phyloP scores from a whole-genome alignment of 306 rosid genomes.

The Adenanthera pavonina region DNA sequence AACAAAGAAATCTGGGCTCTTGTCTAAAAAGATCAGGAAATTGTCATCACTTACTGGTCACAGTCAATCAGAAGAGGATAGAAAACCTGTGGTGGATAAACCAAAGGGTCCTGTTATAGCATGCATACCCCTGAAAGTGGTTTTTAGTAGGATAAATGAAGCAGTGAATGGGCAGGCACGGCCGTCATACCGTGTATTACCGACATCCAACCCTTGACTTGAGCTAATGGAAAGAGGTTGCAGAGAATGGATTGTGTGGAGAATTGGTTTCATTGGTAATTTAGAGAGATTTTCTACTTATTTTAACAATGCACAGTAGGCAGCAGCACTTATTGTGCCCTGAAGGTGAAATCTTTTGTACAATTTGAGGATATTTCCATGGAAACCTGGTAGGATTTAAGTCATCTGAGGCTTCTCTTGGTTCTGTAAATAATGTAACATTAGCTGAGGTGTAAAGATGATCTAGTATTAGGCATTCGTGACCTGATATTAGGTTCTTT shows the following conservation, averaged over 20 bases:
- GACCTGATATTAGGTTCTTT: slow-evolving; percentile 47
- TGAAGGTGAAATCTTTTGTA: slow-evolving; percentile 46
- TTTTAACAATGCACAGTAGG: slow-evolving; percentile 39
- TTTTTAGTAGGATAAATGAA: slow-evolving; percentile 76
- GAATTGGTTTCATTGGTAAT: slow-evolving; percentile 37
- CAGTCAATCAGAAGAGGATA: slow-evolving; percentile 47
- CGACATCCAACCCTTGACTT: slow-evolving; percentile 41
- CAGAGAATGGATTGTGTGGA: slow-evolving; percentile 28
- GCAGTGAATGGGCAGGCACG: slow-evolving; percentile 63
- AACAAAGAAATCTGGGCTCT: slow-evolving; percentile 57
- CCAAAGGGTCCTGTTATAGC: slow-evolving; percentile 61
- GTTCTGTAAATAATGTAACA: slow-evolving; percentile 64
- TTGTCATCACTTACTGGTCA: slow-evolving; percentile 69
- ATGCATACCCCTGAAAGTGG: slow-evolving; percentile 72
- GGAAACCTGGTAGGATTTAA: slow-evolving; percentile 38
- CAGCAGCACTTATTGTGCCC: slow-evolving; percentile 39
- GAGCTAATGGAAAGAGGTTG: slow-evolving; percentile 23
- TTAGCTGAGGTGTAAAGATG: slow-evolving; percentile 65
- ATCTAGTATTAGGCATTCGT: slow-evolving; percentile 46
- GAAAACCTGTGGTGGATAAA: slow-evolving; percentile 51
- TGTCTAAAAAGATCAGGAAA: slow-evolving; percentile 65
- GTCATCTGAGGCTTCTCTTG: slow-evolving; percentile 47
- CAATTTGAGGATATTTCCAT: slow-evolving; percentile 40
- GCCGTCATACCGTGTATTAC: slow-evolving; percentile 44
- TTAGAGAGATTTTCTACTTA: slow-evolving; percentile 36